Evolutionary conservation across 495 filamentous ascomycete genomes (phyloP), one percentile per base, ranked within the genome.

Genomic region (Rusavskia elegans): DNA sequence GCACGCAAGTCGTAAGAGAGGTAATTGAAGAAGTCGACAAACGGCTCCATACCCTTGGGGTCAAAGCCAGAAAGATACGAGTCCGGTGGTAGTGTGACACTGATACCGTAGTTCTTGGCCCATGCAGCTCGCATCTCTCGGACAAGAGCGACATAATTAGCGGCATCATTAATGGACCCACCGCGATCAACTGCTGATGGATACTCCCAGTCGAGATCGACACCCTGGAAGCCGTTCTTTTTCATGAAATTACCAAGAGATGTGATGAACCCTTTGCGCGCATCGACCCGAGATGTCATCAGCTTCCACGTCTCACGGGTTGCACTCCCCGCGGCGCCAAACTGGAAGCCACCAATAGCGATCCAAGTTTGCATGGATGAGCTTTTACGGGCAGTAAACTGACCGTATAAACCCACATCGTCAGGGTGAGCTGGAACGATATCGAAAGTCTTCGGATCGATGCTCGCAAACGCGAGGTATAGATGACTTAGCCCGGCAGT

Each of bases 181-280:
- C 65, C 57, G 19, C 68, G 63, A 5, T 73, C 69, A 6, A 48
- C 35, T 8, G 67, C 64, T 0, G 20, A 66, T 0, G 75, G 74
- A 56, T 75, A 79, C 38, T 79, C 72, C 76, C 77, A 80, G 56
- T 80, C 77, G 11, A 81, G 45, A 53, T 81, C 77, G 2, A 78
- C 60, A 0, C 79, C 80, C 44, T 75, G 62, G 49, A 80, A 79
- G 3, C 65, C 67, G 35, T 74, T 75, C 10, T 55, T 54, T 0
- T 60, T 32, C 68, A 79, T 68, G 56, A 74, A 76, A 1, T 14
- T 38, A 0, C 53, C 51, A 0, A 73, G 48, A 0, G 64, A 70
- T 14, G 50, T 30, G 50, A 78, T 69, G 61, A 79, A 76, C 2
- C 9, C 8, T 19, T 17, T 21, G 40, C 40, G 40, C 13, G 40